Evolutionary conservation across 2,329 filamentous ascomycete genomes (phyloP), one percentile per base, ranked within the genome.

Genomic region (Aspergillus puulaauensis): DNA sequence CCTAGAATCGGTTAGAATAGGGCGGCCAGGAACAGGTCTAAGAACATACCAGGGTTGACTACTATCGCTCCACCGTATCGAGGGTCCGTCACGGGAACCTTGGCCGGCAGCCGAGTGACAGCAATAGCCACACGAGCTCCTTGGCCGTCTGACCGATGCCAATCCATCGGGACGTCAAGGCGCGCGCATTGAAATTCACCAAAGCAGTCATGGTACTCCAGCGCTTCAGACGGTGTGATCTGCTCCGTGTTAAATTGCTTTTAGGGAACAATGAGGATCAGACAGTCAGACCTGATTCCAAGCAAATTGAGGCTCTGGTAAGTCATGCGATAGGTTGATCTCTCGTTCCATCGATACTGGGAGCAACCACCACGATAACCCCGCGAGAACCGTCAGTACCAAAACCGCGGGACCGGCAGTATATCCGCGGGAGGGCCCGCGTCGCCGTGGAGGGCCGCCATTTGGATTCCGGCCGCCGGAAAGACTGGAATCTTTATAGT

Each of bases 121-220:
- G 80, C 80, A 24, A 83, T 61, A 2, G 71, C 71, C 19, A 80
- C 72, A 19, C 66, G 65, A 44, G 70, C 69, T 15, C 69, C 59
- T 44, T 72, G 39, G 37, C 70, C 63, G 39, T 76, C 70, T 0
- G 66, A 64, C 4, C 68, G 67, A 33, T 77, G 72, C 68, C 77
- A 80, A 62, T 79, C 78, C 66, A 83, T 75, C 0, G 81, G 82
- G 0, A 83, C 73, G 46, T 77, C 69, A 3, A 84, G 67, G 6
- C 77, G 72, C n/a, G 81, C 79, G 59, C 81, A 83, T 61, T 80
- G 72, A 54, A 78, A 78, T 4, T 70, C 74, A 56, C 73, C 72
- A 56, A 76, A 80, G 66, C 81, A 83, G 39, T 72, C 65, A 58
- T 69, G 64, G 49, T 76, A 77, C n/a, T 70, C 54, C 7, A 77